Conservation (phyloP, 495 filamentous ascomycete genomes). For the Daldinia caldariorum region DNA sequence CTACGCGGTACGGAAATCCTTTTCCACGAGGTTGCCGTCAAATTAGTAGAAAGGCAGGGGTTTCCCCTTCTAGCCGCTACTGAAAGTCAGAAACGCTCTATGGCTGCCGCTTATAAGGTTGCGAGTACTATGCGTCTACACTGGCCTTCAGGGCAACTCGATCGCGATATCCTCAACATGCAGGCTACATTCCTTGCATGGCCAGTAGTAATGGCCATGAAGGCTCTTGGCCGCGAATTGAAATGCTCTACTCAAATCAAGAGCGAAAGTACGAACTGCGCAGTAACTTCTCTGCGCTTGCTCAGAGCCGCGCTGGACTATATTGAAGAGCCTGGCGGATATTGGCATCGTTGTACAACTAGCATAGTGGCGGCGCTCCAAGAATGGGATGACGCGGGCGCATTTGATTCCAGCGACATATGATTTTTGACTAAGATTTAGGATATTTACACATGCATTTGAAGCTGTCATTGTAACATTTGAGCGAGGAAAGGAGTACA, state of each 20-base stretch:
- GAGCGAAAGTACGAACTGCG: slow-evolving; percentile 10
- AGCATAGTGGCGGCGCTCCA: slow-evolving; percentile 6
- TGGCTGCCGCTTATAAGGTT: slow-evolving; percentile 12
- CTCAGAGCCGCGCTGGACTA: slow-evolving; percentile 10
- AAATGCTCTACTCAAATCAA: slow-evolving; percentile 1
- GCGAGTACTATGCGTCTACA: slow-evolving; percentile 14
- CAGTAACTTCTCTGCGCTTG: slow-evolving; percentile 2
- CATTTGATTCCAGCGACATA: slow-evolving; percentile 3
- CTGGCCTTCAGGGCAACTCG: slow-evolving; percentile 9
- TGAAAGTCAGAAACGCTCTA: slow-evolving; percentile 13
- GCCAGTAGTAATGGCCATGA: slow-evolving; percentile 13
- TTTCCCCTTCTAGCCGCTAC: background rate
- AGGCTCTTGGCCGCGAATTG: slow-evolving; percentile 6
- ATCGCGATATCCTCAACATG: slow-evolving; percentile 7
- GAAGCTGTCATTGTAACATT: background rate
- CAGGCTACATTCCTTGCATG: slow-evolving; percentile 14
- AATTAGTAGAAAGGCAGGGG: slow-evolving; percentile 6
- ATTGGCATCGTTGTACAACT: slow-evolving; percentile 9
- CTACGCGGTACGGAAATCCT: slow-evolving; percentile 11
- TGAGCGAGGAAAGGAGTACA: background rate
- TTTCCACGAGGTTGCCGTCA: slow-evolving; percentile 11
- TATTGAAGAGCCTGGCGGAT: slow-evolving; percentile 13
- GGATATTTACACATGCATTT: background rate
- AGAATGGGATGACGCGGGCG: slow-evolving; percentile 5
- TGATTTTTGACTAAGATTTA: background rate